A percentile compares a stretch with the other conserved stretches of the same genome.
Conservation (phyloP, 345 rosid genomes). For the Barbarea vulgaris region DNA sequence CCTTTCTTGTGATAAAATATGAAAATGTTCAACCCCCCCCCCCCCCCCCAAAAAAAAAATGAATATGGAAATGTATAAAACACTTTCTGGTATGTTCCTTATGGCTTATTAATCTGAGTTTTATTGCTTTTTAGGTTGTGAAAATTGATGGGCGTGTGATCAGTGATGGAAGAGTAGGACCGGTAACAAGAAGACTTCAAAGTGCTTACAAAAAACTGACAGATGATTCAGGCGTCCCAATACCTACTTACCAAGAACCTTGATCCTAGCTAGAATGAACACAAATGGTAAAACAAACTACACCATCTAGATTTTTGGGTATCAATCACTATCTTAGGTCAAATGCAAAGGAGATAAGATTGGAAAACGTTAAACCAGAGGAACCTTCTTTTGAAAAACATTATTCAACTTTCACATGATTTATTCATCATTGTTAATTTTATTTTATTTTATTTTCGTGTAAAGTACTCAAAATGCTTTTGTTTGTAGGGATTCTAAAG, state of each 20-base stretch:
- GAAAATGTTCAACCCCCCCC: too few species aligned
- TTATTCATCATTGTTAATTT: slow-evolving; percentile 28
- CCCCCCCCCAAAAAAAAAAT: too few species aligned
- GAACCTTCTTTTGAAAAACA: neutral
- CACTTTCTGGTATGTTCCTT: neutral
- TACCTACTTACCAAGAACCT: slow-evolving; percentile 52
- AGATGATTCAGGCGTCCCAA: slow-evolving; percentile 65
- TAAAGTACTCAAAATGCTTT: neutral
- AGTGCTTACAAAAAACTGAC: slow-evolving; percentile 67
- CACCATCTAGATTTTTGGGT: neutral
- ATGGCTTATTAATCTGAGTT: neutral
- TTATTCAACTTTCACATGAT: neutral
- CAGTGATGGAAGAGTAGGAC: slow-evolving; percentile 74
- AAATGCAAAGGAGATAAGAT: neutral
- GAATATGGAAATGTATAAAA: neutral
- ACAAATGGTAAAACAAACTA: slow-evolving; percentile 10
- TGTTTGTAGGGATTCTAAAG: neutral
- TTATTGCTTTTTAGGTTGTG: slow-evolving; percentile 52
- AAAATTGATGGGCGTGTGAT: slow-evolving; percentile 68
- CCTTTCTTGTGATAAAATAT: too few species aligned
- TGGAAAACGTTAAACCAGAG: neutral
- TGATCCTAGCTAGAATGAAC: slow-evolving; percentile 13
- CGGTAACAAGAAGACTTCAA: slow-evolving; percentile 63
- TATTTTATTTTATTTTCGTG: neutral
- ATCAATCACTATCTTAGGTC: neutral